phyloP scores from a whole-genome alignment of 306 rosid genomes.

The Cucurbita maxima region DNA sequence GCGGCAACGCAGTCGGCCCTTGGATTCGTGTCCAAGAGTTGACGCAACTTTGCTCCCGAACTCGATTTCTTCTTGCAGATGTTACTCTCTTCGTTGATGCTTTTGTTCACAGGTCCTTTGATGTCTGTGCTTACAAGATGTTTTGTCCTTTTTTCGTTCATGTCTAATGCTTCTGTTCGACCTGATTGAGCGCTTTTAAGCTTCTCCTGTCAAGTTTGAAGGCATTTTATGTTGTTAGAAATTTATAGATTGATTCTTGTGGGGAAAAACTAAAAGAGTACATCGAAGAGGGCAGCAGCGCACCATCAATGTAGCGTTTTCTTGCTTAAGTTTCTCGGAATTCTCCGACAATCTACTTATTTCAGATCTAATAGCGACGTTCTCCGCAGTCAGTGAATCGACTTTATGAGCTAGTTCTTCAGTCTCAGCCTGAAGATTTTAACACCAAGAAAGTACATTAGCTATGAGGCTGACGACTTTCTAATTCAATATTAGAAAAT shows the following conservation, averaged over 20 bases:
- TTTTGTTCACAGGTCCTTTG: conserved; percentile 42
- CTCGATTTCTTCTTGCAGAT: conserved; percentile 48
- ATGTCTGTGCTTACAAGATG: conserved; percentile 55
- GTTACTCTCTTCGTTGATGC: conserved; percentile 39
- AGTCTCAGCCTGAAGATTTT: conserved; percentile 55
- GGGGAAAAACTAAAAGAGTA: neutral
- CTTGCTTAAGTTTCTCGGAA: conserved; percentile 57
- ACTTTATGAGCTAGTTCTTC: conserved; percentile 73
- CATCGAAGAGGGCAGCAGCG: neutral
- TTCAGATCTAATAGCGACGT: conserved; percentile 51
- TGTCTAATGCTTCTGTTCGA: conserved; percentile 33
- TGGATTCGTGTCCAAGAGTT: conserved; percentile 66
- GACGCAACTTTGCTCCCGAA: conserved; percentile 71
- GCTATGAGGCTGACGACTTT: neutral
- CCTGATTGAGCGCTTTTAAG: conserved; percentile 44
- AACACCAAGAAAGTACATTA: neutral
- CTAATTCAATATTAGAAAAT: neutral
- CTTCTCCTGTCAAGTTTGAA: conserved; percentile 42
- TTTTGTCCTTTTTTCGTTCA: conserved; percentile 36
- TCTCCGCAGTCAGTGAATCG: conserved; percentile 43
- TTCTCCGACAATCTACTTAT: conserved; percentile 39
- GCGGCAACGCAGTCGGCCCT: conserved; percentile 86
- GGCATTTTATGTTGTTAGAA: conserved; percentile 8
- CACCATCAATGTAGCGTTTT: conserved; percentile 64
- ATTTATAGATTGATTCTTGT: neutral